Percentiles rank a stretch among this genome's conserved stretches.
These are phyloP conservation scores for Fusarium musae DNA, from an alignment of 2,329 filamentous ascomycete genomes.

Conservation along the genomic window DNA sequence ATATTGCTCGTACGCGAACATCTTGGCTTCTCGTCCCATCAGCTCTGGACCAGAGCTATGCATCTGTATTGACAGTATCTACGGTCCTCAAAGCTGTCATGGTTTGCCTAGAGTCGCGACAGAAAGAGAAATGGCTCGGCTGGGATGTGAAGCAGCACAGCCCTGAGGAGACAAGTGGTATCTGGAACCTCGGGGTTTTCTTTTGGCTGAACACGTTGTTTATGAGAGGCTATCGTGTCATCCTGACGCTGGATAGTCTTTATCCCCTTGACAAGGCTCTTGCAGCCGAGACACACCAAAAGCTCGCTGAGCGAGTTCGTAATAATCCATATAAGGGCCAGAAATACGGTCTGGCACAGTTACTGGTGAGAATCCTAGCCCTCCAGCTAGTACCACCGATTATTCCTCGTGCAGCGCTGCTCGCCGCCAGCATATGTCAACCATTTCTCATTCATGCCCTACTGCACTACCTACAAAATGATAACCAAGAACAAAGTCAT, in stretches of 20 bases:
- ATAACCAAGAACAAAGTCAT: not conserved
- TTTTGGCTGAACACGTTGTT: not conserved
- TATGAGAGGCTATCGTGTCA: not conserved
- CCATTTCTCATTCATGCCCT: not conserved
- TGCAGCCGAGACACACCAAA: accelerated
- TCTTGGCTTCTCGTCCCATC: not conserved
- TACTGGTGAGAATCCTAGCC: accelerated
- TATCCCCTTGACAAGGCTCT: not conserved
- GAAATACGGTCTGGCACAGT: accelerated
- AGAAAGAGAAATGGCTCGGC: not conserved
- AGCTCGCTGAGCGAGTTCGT: accelerated
- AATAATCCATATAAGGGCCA: accelerated
- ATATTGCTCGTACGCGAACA: not conserved
- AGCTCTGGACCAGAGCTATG: accelerated
- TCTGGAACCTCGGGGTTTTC: not conserved
- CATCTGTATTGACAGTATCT: not conserved
- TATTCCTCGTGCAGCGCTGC: not conserved
- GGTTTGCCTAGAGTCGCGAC: not conserved
- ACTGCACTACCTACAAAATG: not conserved
- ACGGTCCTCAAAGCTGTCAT: not conserved
- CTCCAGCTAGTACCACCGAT: not conserved
- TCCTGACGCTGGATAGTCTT: not conserved
- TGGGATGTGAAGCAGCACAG: not conserved
- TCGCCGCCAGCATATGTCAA: not conserved
- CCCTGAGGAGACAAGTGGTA: not conserved